Evolutionary conservation across 1,139 yeast species (phyloP), one percentile per base, ranked within the genome.

Genomic region (Candida labiduridarum): DNA sequence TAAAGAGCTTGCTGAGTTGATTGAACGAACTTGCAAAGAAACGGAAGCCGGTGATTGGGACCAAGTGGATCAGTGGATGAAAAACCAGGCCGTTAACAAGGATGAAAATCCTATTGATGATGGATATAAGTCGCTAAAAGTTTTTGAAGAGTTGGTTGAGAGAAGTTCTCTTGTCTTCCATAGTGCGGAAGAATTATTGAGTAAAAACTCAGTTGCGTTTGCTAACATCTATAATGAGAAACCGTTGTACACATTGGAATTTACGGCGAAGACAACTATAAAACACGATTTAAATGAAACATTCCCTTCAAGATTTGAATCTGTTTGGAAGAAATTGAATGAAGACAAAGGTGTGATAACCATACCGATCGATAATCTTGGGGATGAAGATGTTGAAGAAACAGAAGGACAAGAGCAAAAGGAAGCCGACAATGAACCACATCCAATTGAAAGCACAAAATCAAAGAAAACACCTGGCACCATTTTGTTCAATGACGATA

Each of bases 1-100:
- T 1, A 74, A 76, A 51, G 82, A 77, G 44, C 59, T 90, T 36
- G 85, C 91, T 0, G 72, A 69, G 16, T 58, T 89, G 43, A 81
- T 90, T 15, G 68, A 71, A 41, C 59, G 59, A 8, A 66, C 77
- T 0, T 56, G 74, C 31, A 58, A 59, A n/a, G 59, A 62, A 15
- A 58, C 69, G 45, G 63, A n/a, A n/a, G n/a, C n/a, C n/a, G n/a
- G n/a, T n/a, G n/a, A n/a, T n/a, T n/a, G n/a, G n/a, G n/a, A n/a
- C 15, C 56, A 68, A 49, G 68, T 66, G 10, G 72, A 71, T 49
- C 59, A 60, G 45, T 59, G 68, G 65, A 55, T 56, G 50, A 47
- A 45, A 30, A 15, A 15, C 3, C 22, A 41, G 15, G 25, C 22
- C 16, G 18, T 22, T 10, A 25, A 42, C 33, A 19, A 25, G 30